Percentiles rank a stretch among this genome's conserved stretches.
Evolutionary conservation across 345 rosid species (phyloP).

Genomic region (Atalantia buxifolia): DNA sequence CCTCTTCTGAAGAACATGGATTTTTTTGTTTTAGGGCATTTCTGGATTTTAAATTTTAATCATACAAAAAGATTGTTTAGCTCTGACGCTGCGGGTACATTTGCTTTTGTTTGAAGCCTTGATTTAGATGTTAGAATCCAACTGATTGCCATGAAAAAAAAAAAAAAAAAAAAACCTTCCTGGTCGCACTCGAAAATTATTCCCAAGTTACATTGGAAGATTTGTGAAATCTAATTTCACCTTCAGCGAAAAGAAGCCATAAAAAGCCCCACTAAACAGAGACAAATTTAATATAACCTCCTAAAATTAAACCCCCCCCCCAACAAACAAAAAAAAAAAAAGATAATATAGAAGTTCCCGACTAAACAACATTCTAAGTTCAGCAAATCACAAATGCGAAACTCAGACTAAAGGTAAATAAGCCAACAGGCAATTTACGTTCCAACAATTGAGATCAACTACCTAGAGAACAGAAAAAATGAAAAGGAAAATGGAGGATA

Average conservation of each 20-base stretch:
- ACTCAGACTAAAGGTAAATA: background rate
- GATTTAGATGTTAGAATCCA: background rate
- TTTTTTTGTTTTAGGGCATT: too few relatives aligned
- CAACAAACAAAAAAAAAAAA: too few relatives aligned
- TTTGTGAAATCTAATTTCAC: background rate
- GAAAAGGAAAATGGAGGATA: background rate
- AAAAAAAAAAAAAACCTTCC: background rate
- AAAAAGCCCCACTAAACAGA: too few relatives aligned
- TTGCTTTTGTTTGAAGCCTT: background rate
- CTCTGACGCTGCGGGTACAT: too few relatives aligned
- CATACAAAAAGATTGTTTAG: too few relatives aligned
- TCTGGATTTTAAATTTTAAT: too few relatives aligned
- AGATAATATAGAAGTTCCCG: too few relatives aligned
- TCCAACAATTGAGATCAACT: background rate
- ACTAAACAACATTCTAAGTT: too few relatives aligned
- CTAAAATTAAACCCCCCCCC: too few relatives aligned
- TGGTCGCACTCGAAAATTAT: background rate
- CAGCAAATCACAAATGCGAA: background rate
- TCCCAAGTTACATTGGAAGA: background rate
- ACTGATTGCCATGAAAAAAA: background rate
- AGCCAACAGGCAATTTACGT: too few relatives aligned
- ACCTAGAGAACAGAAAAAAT: background rate
- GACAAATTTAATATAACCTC: too few relatives aligned
- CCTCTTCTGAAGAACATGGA: too few relatives aligned
- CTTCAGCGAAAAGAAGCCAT: background rate